Evolutionary conservation across 2,329 filamentous ascomycete genomes (phyloP).

Genomic region (Zasmidium citrigriseum): DNA sequence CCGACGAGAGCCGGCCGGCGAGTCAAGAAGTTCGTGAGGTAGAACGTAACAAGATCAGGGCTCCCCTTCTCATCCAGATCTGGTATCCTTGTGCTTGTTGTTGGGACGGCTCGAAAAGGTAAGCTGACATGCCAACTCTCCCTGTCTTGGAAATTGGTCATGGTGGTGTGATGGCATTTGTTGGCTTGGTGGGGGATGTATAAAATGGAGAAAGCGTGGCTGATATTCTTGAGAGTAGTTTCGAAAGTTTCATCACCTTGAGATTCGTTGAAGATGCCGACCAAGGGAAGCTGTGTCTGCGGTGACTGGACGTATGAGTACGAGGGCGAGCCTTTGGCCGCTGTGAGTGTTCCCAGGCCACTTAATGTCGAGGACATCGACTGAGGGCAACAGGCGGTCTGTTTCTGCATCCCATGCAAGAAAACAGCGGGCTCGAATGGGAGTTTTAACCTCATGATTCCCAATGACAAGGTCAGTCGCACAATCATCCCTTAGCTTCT

Average conservation of each 20-base stretch:
- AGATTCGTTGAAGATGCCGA: slow-evolving; percentile 16
- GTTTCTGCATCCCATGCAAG: slow-evolving; percentile 35
- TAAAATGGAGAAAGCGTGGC: not conserved
- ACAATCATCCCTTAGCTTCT: not conserved
- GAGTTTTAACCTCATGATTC: slow-evolving; percentile 32
- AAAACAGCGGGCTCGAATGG: slow-evolving; percentile 35
- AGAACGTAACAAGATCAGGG: too few species aligned
- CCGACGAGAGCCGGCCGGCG: not conserved
- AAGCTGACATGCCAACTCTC: too few species aligned
- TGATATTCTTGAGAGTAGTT: not conserved
- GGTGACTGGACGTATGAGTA: slow-evolving; percentile 39
- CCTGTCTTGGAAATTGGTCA: too few species aligned
- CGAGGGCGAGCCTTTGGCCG: slow-evolving; percentile 30
- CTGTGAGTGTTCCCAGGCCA: slow-evolving; percentile 18
- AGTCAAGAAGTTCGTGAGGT: not conserved
- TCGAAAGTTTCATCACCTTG: not conserved
- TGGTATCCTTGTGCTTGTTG: too few species aligned
- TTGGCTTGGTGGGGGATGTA: too few species aligned
- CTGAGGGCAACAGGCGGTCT: slow-evolving; percentile 19
- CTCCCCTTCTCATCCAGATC: too few species aligned
- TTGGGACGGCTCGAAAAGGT: too few species aligned
- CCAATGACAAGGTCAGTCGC: slow-evolving; percentile 25
- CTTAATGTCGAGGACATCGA: not conserved
- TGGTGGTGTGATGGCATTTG: too few species aligned
- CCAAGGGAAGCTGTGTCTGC: slow-evolving; percentile 31